Evolutionary conservation across 2,329 filamentous ascomycete genomes (phyloP), one percentile per base, ranked within the genome.

Genomic region (Fusarium sp.): DNA sequence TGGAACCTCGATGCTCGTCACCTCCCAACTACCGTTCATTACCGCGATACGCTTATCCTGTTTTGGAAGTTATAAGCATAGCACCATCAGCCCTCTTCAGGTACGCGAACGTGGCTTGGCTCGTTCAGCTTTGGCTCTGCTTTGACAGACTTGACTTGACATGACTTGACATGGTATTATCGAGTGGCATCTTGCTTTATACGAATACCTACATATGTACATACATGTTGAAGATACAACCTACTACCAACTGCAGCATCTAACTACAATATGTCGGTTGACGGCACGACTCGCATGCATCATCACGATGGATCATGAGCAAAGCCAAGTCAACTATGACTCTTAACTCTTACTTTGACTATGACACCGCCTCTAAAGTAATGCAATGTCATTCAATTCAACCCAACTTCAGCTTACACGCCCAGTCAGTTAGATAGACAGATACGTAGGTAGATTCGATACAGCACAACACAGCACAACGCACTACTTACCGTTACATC

Each of bases 41-140:
- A 53, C 49, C 49, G 49, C 34, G 49, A 27, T 53, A n/a, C 32
- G 49, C 49, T 53, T 43, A n/a, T 16, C 24, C 49, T 53, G 16
- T 53, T 53, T 15, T 7, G 49, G 49, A 15, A 53, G 24, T 53
- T 15, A 25, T 53, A 53, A 41, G 49, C 49, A n/a, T 53, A 53
- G 49, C 49, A 53, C 34, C 8, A 53, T 53, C 34, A 53, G 49
- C 49, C 49, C 13, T 53, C 49, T 53, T 53, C 49, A 53, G 49
- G 49, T 53, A 53, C 49, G 18, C 49, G n/a, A 53, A 53, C 24
- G n/a, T n/a, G 34, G 34, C 49, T 53, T 53, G 49, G 34, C 49
- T 43, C 25, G 27, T 43, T 43, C 49, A 53, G 49, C 49, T 53
- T 22, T 38, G 34, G 34, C 34, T 38, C 10, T 38, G 34, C 34